Conservation (phyloP, 139 green algal genomes). For the Haematococcus sp. region DNA sequence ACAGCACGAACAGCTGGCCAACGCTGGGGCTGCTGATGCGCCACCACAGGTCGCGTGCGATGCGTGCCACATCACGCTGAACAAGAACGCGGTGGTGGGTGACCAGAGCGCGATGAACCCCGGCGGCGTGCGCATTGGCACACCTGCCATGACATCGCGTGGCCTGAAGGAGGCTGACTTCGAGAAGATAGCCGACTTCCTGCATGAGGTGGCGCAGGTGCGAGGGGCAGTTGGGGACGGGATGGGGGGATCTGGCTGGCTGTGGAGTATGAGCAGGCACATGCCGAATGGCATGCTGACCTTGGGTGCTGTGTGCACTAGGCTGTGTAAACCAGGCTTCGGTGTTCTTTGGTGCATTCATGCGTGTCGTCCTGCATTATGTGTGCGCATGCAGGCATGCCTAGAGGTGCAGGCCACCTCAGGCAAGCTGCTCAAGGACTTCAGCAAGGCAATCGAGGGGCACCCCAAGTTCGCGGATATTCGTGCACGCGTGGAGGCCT, state of each 20-base stretch:
- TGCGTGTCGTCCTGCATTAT: slow-evolving; percentile 3
- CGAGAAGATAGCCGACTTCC: slow-evolving; percentile 77
- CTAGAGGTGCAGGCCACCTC: slow-evolving; percentile 74
- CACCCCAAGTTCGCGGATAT: slow-evolving; percentile 43
- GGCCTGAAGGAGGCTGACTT: slow-evolving; percentile 91
- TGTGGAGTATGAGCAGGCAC: no score
- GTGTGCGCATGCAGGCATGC: slow-evolving; percentile 44
- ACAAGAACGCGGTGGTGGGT: slow-evolving; percentile 96
- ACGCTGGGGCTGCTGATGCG: no score
- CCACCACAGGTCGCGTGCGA: slow-evolving; percentile 76
- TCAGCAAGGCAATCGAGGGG: slow-evolving; percentile 44
- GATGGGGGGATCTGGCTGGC: no score
- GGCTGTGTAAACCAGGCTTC: background rate
- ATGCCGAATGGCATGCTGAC: background rate
- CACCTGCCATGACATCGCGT: slow-evolving; percentile 93
- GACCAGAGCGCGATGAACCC: slow-evolving; percentile 87
- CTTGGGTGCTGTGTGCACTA: no score
- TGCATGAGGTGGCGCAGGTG: slow-evolving; percentile 57
- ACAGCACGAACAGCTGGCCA: no score
- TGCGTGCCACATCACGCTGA: slow-evolving; percentile 94
- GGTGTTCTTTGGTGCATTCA: background rate
- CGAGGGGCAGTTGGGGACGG: no score
- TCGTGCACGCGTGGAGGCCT: slow-evolving; percentile 44
- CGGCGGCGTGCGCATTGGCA: slow-evolving; percentile 91
- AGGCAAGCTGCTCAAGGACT: slow-evolving; percentile 89